Percentiles rank a stretch among this genome's conserved stretches.
These are phyloP conservation scores for Odontarrhena argentea DNA, from an alignment of 345 rosid species.

Conservation along the genomic window DNA sequence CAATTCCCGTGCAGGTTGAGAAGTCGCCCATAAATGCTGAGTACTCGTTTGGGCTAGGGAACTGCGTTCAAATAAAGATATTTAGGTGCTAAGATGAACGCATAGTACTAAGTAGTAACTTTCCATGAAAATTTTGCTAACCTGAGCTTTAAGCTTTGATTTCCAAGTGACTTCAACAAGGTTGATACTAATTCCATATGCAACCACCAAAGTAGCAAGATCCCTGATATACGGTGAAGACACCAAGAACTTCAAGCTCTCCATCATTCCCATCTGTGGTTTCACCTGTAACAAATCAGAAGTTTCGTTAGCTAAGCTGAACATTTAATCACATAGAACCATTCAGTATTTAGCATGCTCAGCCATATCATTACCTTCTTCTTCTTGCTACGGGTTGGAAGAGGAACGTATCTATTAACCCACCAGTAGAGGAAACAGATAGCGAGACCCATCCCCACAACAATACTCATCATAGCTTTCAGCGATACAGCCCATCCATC, in stretches of 20 bases:
- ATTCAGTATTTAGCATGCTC: not conserved
- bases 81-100: constrained; percentile 13
- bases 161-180: constrained; percentile 99
- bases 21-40: constrained; percentile 99
- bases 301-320: not conserved
- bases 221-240: constrained; percentile 89
- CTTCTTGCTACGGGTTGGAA: constrained; percentile 93
- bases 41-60: constrained; percentile 96
- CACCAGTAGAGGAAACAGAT: constrained; percentile 95
- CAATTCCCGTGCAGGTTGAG: constrained; percentile 89
- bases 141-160: constrained; percentile 99
- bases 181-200: constrained; percentile 97
- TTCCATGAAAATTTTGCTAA: constrained; percentile 31
- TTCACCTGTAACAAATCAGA: constrained; percentile 57
- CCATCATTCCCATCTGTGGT: constrained; percentile 92
- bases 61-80: constrained; percentile 47
- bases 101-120: not conserved
- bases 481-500: constrained; percentile 98
- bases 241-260: constrained; percentile 94
- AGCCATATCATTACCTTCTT: constrained; percentile 66
- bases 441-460: constrained; percentile 78
- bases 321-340: not conserved
- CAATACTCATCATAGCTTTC: constrained; percentile 96
- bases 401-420: constrained; percentile 73
- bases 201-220: constrained; percentile 96